These are phyloP conservation scores for Hypomontagnella monticulosa DNA, from an alignment of 495 filamentous ascomycete species.

Conservation along the genomic window DNA sequence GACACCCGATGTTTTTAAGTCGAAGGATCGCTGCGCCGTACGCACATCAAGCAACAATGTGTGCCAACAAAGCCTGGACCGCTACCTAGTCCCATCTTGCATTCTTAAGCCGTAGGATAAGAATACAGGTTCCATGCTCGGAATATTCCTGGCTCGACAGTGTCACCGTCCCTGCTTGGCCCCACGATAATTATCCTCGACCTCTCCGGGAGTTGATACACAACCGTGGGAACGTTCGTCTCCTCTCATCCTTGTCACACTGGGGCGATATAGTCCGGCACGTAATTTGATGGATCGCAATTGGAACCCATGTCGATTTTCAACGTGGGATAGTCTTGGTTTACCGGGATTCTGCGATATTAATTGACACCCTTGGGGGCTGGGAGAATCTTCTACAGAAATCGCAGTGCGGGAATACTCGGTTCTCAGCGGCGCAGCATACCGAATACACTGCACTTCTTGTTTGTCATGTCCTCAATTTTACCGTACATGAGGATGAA, in stretches of 20 bases:
- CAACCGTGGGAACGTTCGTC: neutral
- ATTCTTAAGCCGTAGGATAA: neutral
- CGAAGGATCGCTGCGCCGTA: constrained; percentile 9
- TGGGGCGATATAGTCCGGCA: too few relatives aligned
- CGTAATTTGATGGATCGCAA: too few relatives aligned
- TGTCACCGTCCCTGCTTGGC: neutral
- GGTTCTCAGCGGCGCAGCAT: constrained; percentile 4
- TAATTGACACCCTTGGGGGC: neutral
- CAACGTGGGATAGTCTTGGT: too few relatives aligned
- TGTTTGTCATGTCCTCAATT: neutral
- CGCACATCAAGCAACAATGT: neutral
- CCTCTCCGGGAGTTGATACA: neutral
- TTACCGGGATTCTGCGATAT: constrained; percentile 12
- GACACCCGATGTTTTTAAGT: constrained; percentile 10
- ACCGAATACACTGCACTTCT: neutral
- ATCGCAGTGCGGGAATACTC: constrained; percentile 2
- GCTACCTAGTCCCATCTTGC: neutral
- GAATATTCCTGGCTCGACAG: neutral
- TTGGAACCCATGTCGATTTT: too few relatives aligned
- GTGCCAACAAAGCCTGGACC: too few relatives aligned
- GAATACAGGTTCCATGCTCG: neutral
- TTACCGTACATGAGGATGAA: neutral
- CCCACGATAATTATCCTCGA: neutral
- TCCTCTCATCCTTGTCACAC: too few relatives aligned
- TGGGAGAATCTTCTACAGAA: too few relatives aligned